phyloP scores from a whole-genome alignment of 805 yeast genomes.

The Lachancea nothofagi region DNA sequence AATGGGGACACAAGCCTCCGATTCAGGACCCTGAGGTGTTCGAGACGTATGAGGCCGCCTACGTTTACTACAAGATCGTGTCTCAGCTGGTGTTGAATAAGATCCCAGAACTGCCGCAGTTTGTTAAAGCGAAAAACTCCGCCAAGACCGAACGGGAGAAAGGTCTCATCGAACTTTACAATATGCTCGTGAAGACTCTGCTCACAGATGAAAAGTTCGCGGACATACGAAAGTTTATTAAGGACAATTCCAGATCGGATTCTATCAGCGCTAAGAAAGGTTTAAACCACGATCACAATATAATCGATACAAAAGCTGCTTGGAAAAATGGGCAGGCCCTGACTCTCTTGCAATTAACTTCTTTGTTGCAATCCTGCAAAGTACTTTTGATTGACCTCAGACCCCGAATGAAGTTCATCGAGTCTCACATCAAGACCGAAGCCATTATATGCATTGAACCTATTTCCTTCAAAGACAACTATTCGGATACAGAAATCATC shows the following conservation, averaged over 20 bases:
- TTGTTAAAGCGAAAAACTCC: constrained; percentile 20
- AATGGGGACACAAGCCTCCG: constrained; percentile 3
- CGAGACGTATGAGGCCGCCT: constrained; percentile 29
- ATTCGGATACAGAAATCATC: constrained; percentile 64
- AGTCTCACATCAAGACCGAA: constrained; percentile 54
- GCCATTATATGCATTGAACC: constrained; percentile 77
- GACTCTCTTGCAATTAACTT: constrained; percentile 12
- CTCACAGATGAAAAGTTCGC: constrained; percentile 28
- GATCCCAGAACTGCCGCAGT: constrained; percentile 27
- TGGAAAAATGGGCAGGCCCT: constrained; percentile 9
- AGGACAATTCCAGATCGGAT: constrained; percentile 15
- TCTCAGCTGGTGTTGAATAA: constrained; percentile 24
- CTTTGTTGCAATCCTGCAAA: constrained; percentile 13
- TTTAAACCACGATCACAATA: not conserved
- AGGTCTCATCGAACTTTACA: constrained; percentile 30
- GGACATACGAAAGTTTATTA: constrained; percentile 23
- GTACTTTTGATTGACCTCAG: constrained; percentile 71
- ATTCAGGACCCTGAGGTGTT: constrained; percentile 10
- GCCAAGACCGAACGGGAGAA: constrained; percentile 15
- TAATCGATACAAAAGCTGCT: not conserved
- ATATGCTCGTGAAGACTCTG: constrained; percentile 27
- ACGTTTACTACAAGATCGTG: constrained; percentile 33
- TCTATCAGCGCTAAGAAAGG: not conserved
- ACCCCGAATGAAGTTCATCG: constrained; percentile 51
- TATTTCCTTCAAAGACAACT: constrained; percentile 42